Base-by-base conservation (phyloP, 1,139 yeast genomes). In the Kodamaea alishanica region DNA sequence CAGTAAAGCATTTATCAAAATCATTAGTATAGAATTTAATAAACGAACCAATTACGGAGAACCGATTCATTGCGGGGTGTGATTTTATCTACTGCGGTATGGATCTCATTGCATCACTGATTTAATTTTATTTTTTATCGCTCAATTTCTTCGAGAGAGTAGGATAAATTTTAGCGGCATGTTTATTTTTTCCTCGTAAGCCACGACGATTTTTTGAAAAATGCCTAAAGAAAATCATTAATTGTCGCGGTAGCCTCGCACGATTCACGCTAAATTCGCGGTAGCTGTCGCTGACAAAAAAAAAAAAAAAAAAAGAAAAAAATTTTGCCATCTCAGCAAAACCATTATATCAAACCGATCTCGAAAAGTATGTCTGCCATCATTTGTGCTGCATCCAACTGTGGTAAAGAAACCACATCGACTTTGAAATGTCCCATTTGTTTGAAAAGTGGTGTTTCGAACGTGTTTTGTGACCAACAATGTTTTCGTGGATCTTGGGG, bases 341-440 rank as follows among this genome's bases (percentile, higher is more conserved):
- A 4, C 28, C n/a, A 26, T n/a, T n/a, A 6, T 24, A 9, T 11
- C 35, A 11, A 22, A 23, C 11, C 12, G 23, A 8, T 22, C 10
- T 6, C 32, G 28, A 30, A 33, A 41, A 39, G 32, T 37, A 32
- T 27, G 27, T 26, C 37, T 10, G 33, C 33, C 24, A 56, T 56
- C 31, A 42, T 61, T 32, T 87, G 96, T 63, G 69, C 84, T 9
- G 84, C 95, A 12, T 76, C 85, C 24, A 85, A 79, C 48, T 92
- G 99, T 67, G 94, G 94, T 26, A 88, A 88, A 54, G 75, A 71
- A 31, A 88, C 96, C 8, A 73, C 74, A 2, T 84, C 94, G 29
- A 67, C 75, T 30, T 70, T 92, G 50, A 89, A 89, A 57, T 92
- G 99, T 60, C 99, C 99, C 1, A 71, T 90, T 9, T 92, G 99